Evolutionary conservation across 169 alveolate species (phyloP), one percentile per base, ranked within the genome.

Genomic region (Plasmodium gaboni): DNA sequence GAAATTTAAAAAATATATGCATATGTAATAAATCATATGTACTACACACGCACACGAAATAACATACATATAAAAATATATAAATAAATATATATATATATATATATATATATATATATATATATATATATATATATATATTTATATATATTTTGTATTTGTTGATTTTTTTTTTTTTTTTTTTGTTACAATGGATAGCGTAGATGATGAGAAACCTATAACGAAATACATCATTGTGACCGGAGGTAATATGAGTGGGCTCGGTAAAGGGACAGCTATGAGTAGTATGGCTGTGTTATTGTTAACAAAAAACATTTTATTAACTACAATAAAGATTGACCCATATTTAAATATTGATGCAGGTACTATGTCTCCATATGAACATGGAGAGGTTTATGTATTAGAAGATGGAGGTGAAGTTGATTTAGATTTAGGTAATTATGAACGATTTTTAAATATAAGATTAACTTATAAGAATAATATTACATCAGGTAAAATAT

Each of bases 401-500:
- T 95, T 98, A 46, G 98, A 97, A 48, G 99, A 98, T 73, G 99
- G 99, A 1, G 99, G 98, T 13, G 99, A 98, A 87, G 99, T 96
- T 8, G 99, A 98, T 94, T 89, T 98, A 73, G 99, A 98, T 92
- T 92, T 98, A 88, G 99, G 99, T n/a, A 98, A 98, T 94, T 98
- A 98, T 90, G 99, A 98, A 94, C 93, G 99, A 63, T 97, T 96
- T 89, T 89, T 98, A 53, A 97, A 96, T 73, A 89, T 97, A 19
- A 89, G 95, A 22, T 93, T 98, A 26, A 88, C 98, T 2, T 71
- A 92, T 19, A 95, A 95, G 60, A 98, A 98, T 92, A 97, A 96
- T 71, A 92, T 98, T 50, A 97, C 99, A 15, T 95, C 99, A 19
- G 99, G 99, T n/a, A 98, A 98, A 87, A 91, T 98, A 12, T 98